Conservation (phyloP, 768 basidiomycete genomes). For the Cystobasidium tubakii region DNA sequence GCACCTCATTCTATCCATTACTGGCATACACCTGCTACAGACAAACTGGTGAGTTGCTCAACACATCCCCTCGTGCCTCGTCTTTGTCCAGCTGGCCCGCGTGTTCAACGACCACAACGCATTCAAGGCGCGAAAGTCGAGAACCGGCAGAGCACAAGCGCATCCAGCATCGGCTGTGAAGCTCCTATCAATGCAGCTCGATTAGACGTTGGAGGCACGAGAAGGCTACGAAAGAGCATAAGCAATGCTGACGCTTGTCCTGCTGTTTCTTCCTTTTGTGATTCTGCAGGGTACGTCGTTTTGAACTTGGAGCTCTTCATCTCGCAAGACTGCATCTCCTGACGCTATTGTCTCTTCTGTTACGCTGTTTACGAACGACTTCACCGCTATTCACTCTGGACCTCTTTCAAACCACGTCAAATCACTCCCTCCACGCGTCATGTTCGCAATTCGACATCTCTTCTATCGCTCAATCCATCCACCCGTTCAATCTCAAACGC, state of each 20-base stretch:
- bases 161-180: background rate
- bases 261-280: background rate
- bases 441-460: background rate
- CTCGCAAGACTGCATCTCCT: too few relatives aligned
- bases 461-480: background rate
- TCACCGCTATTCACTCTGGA: too few relatives aligned
- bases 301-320: too few relatives aligned
- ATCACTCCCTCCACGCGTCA: background rate
- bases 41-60: slow-evolving; percentile 3
- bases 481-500: background rate
- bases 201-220: background rate
- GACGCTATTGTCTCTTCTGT: too few relatives aligned
- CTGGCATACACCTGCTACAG: background rate
- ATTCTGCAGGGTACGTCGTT: background rate
- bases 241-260: background rate
- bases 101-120: background rate
- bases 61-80: background rate
- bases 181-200: background rate
- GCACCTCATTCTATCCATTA: background rate
- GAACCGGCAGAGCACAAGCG: background rate
- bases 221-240: background rate
- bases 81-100: background rate
- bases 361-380: too few relatives aligned
- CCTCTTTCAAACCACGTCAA: too few relatives aligned
- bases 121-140: background rate